A percentile compares a stretch with the other conserved stretches of the same genome.
Conservation (phyloP, 257 asterid species). For the Jaltomata sinuosa region DNA sequence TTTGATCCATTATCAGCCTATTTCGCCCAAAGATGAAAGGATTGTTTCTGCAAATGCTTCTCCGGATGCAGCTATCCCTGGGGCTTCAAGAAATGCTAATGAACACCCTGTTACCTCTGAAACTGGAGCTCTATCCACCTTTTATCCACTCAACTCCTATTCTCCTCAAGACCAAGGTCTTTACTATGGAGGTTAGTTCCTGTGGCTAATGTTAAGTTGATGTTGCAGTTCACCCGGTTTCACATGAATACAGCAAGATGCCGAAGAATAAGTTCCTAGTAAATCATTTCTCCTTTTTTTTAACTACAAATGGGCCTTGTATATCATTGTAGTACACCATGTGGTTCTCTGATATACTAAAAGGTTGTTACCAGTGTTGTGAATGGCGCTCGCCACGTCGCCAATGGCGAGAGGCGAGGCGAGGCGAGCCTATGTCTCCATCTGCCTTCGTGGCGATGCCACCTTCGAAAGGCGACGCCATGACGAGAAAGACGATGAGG, state of each 20-base stretch:
- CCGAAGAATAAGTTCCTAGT: not conserved
- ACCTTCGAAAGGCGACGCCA: too few relatives aligned
- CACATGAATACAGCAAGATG: not conserved
- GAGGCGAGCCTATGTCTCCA: too few relatives aligned
- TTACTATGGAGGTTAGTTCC: constrained; percentile 66
- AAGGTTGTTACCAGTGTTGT: too few relatives aligned
- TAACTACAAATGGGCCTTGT: not conserved
- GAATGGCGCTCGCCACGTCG: too few relatives aligned
- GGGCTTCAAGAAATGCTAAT: constrained; percentile 54
- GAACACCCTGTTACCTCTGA: constrained; percentile 54
- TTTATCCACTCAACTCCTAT: constrained; percentile 46
- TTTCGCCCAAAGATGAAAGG: constrained; percentile 81
- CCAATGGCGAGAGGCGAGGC: too few relatives aligned
- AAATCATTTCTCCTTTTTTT: not conserved
- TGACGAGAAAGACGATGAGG: too few relatives aligned
- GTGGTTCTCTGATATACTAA: not conserved
- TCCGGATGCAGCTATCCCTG: constrained; percentile 53
- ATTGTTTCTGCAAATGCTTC: constrained; percentile 57
- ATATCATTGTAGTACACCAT: not conserved
- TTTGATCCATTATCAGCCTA: constrained; percentile 46
- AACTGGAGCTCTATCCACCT: constrained; percentile 41
- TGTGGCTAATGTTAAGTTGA: constrained; percentile 6
- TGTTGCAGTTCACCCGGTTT: not conserved
- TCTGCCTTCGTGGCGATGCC: too few relatives aligned
- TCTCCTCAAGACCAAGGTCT: constrained; percentile 63